Percentiles rank a stretch among this genome's conserved stretches.
Conservation (phyloP, 1,139 yeast genomes). For the Suhomyces taliae region DNA sequence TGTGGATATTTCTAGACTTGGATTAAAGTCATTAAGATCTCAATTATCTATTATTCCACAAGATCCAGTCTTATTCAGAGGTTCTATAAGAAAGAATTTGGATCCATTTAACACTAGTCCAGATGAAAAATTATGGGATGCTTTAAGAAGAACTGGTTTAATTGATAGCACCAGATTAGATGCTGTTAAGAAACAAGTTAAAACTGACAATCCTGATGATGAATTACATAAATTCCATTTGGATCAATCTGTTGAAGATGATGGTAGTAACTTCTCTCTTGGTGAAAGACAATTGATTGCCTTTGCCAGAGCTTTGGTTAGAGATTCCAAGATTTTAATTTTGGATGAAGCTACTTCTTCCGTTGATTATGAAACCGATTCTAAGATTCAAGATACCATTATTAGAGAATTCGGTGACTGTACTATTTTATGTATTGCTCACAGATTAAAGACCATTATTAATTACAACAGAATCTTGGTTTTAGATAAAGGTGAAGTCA, state of each 20-base stretch:
- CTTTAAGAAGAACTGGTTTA: slow-evolving; percentile 62
- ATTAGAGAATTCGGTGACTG: slow-evolving; percentile 59
- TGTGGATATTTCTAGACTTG: slow-evolving; percentile 55
- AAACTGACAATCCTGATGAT: slow-evolving; percentile 7
- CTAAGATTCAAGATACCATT: slow-evolving; percentile 66
- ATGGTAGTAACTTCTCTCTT: slow-evolving; percentile 70
- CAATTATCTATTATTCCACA: slow-evolving; percentile 74
- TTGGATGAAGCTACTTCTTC: slow-evolving; percentile 84
- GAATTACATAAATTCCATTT: slow-evolving; percentile 59
- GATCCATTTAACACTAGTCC: slow-evolving; percentile 59
- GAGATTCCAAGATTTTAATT: slow-evolving; percentile 63
- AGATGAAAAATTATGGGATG: slow-evolving; percentile 54
- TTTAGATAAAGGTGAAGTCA: slow-evolving; percentile 60
- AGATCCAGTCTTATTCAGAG: slow-evolving; percentile 72
- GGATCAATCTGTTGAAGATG: slow-evolving; percentile 67
- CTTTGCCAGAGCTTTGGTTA: slow-evolving; percentile 75
- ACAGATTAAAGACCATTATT: slow-evolving; percentile 67
- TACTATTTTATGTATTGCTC: slow-evolving; percentile 79
- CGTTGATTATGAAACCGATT: slow-evolving; percentile 77
- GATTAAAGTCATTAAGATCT: slow-evolving; percentile 58
- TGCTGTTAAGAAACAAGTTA: slow-evolving; percentile 22
- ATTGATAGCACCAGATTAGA: slow-evolving; percentile 41
- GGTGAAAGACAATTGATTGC: slow-evolving; percentile 80
- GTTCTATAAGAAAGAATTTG: slow-evolving; percentile 62
- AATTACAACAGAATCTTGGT: slow-evolving; percentile 67